Base-by-base conservation (phyloP, 768 basidiomycete genomes). In the Calocybe cyanea region DNA sequence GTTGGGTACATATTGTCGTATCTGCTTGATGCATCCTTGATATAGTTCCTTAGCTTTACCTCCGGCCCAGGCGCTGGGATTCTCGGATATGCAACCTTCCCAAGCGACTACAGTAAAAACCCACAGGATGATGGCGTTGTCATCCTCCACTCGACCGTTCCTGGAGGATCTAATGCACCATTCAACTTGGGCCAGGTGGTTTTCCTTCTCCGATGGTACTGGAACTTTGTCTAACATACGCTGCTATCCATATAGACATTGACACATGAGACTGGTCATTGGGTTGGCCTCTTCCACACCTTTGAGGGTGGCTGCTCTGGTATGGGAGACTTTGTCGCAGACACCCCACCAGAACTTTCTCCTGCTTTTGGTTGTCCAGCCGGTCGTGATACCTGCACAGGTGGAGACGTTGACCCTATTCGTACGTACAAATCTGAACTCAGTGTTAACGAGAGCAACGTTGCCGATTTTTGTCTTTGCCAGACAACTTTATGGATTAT, bases 181-280 rank as follows among this genome's bases (percentile, higher is more conserved):
- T 79, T 70, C 62, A 67, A 80, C 60, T 63, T 68, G 30, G 70
- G 70, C 13, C 64, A 65, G 42, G 68, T 68, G 5, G 6, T 38
- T 38, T 60, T 47, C 4, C 14, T 8, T 36, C 38, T 7, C n/a
- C 14, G 13, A 20, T 14, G 32, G 28, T 1, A 49, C 15, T 14
- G 9, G 25, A 54, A 21, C 59, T 59, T 17, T 18, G 30, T 44
- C 37, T 6, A 50, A 15, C 1, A 6, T 2, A 5, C 14, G 25
- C 11, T 32, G 18, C n/a, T n/a, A n/a, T n/a, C 21, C 48, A 6
- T 15, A 1, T 40, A 68, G 63, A 81, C 75, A 35, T 52, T 75
- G 48, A 77, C 72, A 13, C 80, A 81, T 56, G 80, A 81, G 58
- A 71, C 69, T 38, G 77, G 78, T 15, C 78, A 80, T 63, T 81